Percentiles rank a stretch among this genome's conserved stretches.
Evolutionary conservation across 2,329 filamentous ascomycete species (phyloP).

Genomic region (Seiridium unicorne): DNA sequence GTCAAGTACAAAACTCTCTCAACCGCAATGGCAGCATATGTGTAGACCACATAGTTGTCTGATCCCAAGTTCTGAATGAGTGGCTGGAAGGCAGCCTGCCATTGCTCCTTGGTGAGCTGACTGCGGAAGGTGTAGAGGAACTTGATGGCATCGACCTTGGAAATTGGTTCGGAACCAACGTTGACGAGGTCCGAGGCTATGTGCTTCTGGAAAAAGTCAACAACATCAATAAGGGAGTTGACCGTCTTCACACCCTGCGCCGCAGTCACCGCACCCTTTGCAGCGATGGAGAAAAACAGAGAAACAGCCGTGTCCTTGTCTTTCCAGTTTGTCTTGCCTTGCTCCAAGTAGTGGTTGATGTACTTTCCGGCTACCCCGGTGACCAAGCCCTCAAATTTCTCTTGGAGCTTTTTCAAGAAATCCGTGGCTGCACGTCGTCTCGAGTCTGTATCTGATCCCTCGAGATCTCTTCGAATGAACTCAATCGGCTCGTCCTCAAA

Average conservation of each 20-base stretch:
- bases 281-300: conserved; percentile 89
- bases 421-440: conserved; percentile 89
- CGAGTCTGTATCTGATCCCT: conserved; percentile 95
- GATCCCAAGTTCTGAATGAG: conserved; percentile 89
- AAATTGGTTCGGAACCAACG: conserved; percentile 71
- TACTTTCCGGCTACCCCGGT: conserved; percentile 86
- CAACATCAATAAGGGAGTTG: conserved; percentile 82
- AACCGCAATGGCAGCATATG: conserved; percentile 94
- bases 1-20: conserved; percentile 86
- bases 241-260: conserved; percentile 88
- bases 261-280: conserved; percentile 83
- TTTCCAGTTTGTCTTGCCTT: conserved; percentile 85
- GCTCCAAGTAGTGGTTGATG: conserved; percentile 81
- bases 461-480: conserved; percentile 91
- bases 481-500: conserved; percentile 99
- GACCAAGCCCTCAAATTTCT: conserved; percentile 82
- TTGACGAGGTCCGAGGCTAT: conserved; percentile 84
- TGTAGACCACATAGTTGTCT: conserved; percentile 93
- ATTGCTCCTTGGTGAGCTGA: conserved; percentile 87
- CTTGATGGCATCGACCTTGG: conserved; percentile 98
- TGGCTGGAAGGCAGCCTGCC: conserved; percentile 84
- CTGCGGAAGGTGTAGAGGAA: conserved; percentile 97
- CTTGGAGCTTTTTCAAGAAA: conserved; percentile 84
- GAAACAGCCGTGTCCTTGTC: conserved; percentile 98
- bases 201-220: conserved; percentile 92